Base-by-base conservation (phyloP, 2,329 filamentous ascomycete genomes). In the Trichoderma pleuroti region DNA sequence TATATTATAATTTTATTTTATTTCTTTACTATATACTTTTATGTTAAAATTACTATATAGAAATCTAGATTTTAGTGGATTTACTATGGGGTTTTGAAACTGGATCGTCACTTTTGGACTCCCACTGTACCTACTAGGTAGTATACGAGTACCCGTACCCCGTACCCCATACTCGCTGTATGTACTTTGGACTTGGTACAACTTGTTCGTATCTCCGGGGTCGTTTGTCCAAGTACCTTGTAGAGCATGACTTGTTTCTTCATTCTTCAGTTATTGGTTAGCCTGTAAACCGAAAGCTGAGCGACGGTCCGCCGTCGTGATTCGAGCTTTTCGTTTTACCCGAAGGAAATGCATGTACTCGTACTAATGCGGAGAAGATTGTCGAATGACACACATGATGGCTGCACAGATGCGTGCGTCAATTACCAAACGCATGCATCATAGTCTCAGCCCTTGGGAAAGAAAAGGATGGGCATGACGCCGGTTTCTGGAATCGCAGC, bases 241-340 rank as follows among this genome's bases (percentile, higher is more conserved):
- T 34, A 18, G 11, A n/a, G 56, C 30, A 34, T 59, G 56, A 9
- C 56, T 32, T 34, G 8, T 9, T 34, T 7, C 5, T 34, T 24
- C 28, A 21, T 24, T 18, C 30, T 59, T n/a, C 18, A 30, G 56
- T 11, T 59, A 67, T 67, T 57, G 64, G 64, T 54, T 42, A 30
- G 34, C 32, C 52, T 67, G 52, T 24, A 57, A 57, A 67, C 64
- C 64, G 52, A 67, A n/a, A 57, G 64, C 64, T 67, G 49, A 67
- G 18, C 63, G 49, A 56, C 24, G 14, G 32, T 32, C 36, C 49
- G 46, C 21, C 49, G 24, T n/a, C 49, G 39, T 32, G 64, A 34
- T 30, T 30, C 21, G 34, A 14, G 60, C 32, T 8, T 11, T 52
- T 49, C 30, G 8, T 39, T 39, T 59, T 59, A 67, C 26, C 64